Conservation (phyloP, 148 eudicot genomes). For the Cornus suecica region DNA sequence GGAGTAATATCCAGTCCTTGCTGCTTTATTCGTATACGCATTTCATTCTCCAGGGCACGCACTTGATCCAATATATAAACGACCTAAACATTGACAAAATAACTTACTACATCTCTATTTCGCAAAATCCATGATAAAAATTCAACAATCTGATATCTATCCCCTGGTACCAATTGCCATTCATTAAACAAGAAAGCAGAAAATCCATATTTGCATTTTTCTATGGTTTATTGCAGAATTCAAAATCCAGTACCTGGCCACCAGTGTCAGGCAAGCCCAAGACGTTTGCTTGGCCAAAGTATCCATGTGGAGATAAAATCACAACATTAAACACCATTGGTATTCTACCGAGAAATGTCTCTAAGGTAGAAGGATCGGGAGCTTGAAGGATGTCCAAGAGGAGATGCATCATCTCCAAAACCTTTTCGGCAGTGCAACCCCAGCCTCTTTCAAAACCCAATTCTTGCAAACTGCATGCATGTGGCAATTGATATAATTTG, state of each 20-base stretch:
- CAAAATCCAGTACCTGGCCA: conserved; percentile 65
- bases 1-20: conserved; percentile 83
- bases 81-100: conserved; percentile 41
- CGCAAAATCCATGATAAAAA: background rate
- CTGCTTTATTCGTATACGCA: conserved; percentile 62
- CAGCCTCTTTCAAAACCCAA: conserved; percentile 98
- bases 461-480: conserved; percentile 62
- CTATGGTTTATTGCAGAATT: background rate
- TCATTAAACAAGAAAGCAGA: background rate
- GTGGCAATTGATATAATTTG: background rate
- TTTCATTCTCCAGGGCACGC: conserved; percentile 88
- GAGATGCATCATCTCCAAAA: conserved; percentile 83
- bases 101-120: background rate
- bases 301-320: conserved; percentile 84
- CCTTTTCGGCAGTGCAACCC: conserved; percentile 80
- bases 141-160: background rate
- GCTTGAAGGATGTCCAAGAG: conserved; percentile 96
- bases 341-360: conserved; percentile 86
- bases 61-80: conserved; percentile 99
- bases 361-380: conserved; percentile 84
- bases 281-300: conserved; percentile 98
- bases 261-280: conserved; percentile 98
- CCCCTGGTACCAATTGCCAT: background rate
- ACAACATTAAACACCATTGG: conserved; percentile 98
- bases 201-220: background rate